Evolutionary conservation across 352 stramenopile species (phyloP).

Genomic region (Phytopythium chamaehyphon): DNA sequence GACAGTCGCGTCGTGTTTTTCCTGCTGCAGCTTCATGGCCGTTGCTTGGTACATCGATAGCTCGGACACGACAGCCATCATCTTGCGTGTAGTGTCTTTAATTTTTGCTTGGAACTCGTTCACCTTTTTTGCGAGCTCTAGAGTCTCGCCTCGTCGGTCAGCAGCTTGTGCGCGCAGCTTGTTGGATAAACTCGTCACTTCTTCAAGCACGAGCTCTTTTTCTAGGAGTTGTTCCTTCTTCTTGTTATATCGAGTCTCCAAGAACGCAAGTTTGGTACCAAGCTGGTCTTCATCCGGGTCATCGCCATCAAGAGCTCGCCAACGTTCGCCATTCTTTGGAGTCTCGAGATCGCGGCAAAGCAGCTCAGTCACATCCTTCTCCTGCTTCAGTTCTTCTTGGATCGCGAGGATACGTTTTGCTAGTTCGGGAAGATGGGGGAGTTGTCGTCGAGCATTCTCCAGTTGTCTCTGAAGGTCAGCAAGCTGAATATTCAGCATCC

Average conservation of each 20-base stretch:
- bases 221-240: constrained; percentile 94
- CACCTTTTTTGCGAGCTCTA: constrained; percentile 86
- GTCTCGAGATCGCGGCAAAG: constrained; percentile 91
- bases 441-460: constrained; percentile 60
- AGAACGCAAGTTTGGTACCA: constrained; percentile 68
- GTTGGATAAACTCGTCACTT: constrained; percentile 85
- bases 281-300: constrained; percentile 90
- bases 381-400: constrained; percentile 79
- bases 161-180: constrained; percentile 82
- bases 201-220: constrained; percentile 93
- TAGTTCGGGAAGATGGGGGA: constrained; percentile 79
- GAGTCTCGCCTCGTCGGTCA: constrained; percentile 68
- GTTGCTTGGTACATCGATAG: constrained; percentile 95
- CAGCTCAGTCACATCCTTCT: constrained; percentile 86
- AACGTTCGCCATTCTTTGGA: constrained; percentile 84
- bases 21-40: constrained; percentile 91
- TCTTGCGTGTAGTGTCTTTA: constrained; percentile 89
- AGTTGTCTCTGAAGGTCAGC: constrained; percentile 83
- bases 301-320: constrained; percentile 83
- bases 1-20: constrained; percentile 75
- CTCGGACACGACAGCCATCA: constrained; percentile 94
- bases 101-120: constrained; percentile 89
- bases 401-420: constrained; percentile 76
- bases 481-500: constrained; percentile 76
- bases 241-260: constrained; percentile 84